Base-by-base conservation (phyloP, 306 rosid species). In the Vicia sativa region DNA sequence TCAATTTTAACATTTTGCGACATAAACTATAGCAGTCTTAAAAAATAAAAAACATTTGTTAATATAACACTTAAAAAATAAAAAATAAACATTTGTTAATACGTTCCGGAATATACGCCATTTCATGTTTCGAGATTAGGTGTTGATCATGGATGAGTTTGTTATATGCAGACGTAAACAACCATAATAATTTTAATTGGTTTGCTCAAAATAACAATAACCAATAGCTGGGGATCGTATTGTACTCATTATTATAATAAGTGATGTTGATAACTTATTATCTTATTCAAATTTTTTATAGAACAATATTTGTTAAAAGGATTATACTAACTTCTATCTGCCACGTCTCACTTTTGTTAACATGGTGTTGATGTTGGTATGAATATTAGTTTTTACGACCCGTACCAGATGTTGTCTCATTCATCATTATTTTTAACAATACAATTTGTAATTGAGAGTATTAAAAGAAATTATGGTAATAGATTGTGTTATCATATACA, bases 301-400 rank as follows among this genome's bases (percentile, higher is more conserved):
- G 31, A 52, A 52, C 57, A 19, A 52, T 7, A 11, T 52, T 52
- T 52, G 31, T 50, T 50, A 19, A 50, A 19, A 10, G 31, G 23
- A 9, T 8, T 52, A 21, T 11, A 21, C 25, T n/a, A 21, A 19
- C 31, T 10, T 52, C 8, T 21, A 52, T 52, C 0, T 21, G 34
- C 58, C 58, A 52, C 58, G 58, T 52, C 58, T 52, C 31, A 52
- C 29, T 6, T 52, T 21, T 52, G 14, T n/a, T 21, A 29, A 52
- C 58, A 52, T 52, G 7, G 11, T 16, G 25, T 48, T 16, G 26
- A 41, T 41, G 13, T 41, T 11, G 12, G 45, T 10, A 41, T 39
- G 38, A 34, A 34, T 34, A 34, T 34, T 34, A 34, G 38, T 34
- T 34, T 34, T 34, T 34, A 34, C 9, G 9, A 34, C 38, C 38